Evolutionary conservation across 345 rosid species (phyloP), one percentile per base, ranked within the genome.

Genomic region (Camelina neglecta): DNA sequence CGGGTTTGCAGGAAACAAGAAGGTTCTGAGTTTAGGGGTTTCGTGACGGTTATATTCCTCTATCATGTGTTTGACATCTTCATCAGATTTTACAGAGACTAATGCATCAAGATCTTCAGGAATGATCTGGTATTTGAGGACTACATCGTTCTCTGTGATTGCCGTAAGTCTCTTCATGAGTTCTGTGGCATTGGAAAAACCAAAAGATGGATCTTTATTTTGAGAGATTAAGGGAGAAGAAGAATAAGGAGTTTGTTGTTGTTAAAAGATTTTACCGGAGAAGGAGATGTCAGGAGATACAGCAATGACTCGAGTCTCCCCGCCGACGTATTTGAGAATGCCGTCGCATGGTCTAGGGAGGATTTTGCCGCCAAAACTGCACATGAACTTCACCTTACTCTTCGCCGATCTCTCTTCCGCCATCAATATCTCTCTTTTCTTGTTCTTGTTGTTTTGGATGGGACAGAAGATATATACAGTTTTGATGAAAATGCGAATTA

Each of bases 311-410:
- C 99, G 97, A 20, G 97, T 93, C 79, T 91, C 98, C 1, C 98
- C 97, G 16, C 98, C 97, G 44, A 89, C 86, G 55, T 95, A 95
- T 80, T 90, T 95, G 74, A 95, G 96, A 23, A 80, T 64, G 3
- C 91, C 91, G 8, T 90, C 99, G 13, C 60, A 59, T 8, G 86
- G 85, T 45, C 93, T 81, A 4, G 91, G 92, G 78, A 92, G 67
- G 67, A 95, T 95, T 82, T 84, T 90, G 58, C 99, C 99, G 67
- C 97, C 97, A 75, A 86, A 83, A 80, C 97, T 92, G 77, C 95
- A 92, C 67, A 90, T 69, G 41, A 95, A 88, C 84, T 95, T 95
- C 36, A 89, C 81, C 79, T 81, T 84, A 51, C 12, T 74, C 67
- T 5, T 80, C 20, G 90, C 85, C 8, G 88, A 67, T 75, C 16